Evolutionary conservation across 805 yeast species (phyloP).

Genomic region (Yarrowia sp.): DNA sequence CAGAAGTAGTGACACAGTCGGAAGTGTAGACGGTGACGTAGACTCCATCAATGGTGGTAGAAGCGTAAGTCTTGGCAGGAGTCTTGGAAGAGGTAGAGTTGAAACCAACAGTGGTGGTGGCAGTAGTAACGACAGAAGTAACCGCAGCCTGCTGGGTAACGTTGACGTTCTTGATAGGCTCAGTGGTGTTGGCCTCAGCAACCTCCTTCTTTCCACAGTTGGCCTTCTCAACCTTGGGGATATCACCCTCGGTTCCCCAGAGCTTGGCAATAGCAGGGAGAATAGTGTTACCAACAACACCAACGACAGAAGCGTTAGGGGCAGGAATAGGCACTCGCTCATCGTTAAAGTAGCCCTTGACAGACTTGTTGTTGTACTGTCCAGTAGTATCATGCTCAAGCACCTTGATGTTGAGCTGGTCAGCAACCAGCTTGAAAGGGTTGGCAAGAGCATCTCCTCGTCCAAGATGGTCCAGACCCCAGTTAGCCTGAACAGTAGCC

Average conservation of each 20-base stretch:
- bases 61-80: no score
- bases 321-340: neutral
- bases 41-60: neutral
- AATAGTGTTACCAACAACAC: conserved; percentile 6
- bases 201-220: neutral
- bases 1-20: neutral
- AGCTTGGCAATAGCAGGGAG: conserved; percentile 15
- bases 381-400: neutral
- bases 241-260: neutral
- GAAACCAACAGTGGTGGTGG: neutral
- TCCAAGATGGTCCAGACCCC: conserved; percentile 50
- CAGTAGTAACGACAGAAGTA: neutral
- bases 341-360: conserved; percentile 11
- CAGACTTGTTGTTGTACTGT: conserved; percentile 8
- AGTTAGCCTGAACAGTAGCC: conserved; percentile 52
- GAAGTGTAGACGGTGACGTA: conserved; percentile 10
- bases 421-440: conserved; percentile 47
- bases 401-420: conserved; percentile 33
- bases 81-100: neutral
- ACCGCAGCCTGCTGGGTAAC: neutral
- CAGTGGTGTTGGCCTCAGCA: neutral
- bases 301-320: neutral
- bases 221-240: neutral
- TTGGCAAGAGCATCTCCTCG: conserved; percentile 53
- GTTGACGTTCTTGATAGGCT: neutral